Conservation (phyloP, 140 eudicot genomes). For the Stevia rebaudiana region DNA sequence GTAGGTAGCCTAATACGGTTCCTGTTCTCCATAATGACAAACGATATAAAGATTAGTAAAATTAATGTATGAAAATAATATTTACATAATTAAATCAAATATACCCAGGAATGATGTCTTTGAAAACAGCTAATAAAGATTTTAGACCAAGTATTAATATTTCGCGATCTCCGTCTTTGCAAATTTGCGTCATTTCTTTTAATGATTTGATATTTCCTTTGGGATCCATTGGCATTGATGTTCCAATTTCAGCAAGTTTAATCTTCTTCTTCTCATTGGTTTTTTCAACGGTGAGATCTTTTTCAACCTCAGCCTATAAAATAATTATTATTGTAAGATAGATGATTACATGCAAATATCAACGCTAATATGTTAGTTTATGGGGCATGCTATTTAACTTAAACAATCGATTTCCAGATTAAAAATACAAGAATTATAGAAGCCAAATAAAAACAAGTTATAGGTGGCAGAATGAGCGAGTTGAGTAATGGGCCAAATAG, state of each 20-base stretch:
- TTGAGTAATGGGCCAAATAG: neutral
- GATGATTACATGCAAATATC: neutral
- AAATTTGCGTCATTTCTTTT: constrained; percentile 77
- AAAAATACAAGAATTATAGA: neutral
- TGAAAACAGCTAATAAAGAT: constrained; percentile 35
- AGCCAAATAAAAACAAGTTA: neutral
- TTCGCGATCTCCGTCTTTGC: constrained; percentile 53
- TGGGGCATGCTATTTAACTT: neutral
- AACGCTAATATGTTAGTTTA: neutral
- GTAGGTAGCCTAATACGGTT: constrained; percentile 85
- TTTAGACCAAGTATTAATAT: constrained; percentile 42
- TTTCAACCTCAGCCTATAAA: constrained; percentile 79
- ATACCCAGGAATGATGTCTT: constrained; percentile 40
- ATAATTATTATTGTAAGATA: constrained; percentile 6
- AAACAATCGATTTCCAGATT: neutral
- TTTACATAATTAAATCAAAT: neutral
- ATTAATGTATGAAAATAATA: constrained; percentile 2
- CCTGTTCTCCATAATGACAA: constrained; percentile 34
- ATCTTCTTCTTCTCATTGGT: constrained; percentile 47
- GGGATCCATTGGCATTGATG: constrained; percentile 75
- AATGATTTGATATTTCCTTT: constrained; percentile 65
- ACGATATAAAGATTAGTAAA: neutral
- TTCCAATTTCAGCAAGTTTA: constrained; percentile 85
- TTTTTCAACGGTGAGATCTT: constrained; percentile 80
- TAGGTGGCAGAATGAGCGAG: neutral